Conservation (phyloP, 495 filamentous ascomycete species). For the Hypomontagnella monticulosa region DNA sequence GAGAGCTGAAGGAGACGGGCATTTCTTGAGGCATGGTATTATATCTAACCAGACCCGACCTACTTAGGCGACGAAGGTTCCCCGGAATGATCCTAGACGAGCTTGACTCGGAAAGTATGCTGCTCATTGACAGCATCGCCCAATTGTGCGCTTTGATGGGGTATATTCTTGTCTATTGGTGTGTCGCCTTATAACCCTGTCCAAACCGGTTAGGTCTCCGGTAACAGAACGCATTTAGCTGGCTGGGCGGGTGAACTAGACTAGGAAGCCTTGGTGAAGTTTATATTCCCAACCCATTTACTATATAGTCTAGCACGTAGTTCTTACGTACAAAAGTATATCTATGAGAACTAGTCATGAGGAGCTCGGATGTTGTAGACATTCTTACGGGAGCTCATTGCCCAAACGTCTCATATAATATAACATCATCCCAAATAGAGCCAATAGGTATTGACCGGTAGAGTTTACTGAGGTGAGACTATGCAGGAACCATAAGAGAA, state of each 20-base stretch:
- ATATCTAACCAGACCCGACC: neutral
- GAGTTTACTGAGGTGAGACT: no score
- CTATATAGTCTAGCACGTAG: neutral
- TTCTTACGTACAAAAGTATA: neutral
- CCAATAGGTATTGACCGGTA: no score
- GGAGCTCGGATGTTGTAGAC: no score
- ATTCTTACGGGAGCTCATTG: no score
- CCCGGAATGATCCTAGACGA: neutral
- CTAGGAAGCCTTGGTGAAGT: constrained; percentile 1
- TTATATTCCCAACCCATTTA: constrained; percentile 7
- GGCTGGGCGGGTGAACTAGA: constrained; percentile 4
- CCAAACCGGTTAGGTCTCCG: neutral
- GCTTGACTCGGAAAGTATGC: neutral
- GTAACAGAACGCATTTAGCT: neutral
- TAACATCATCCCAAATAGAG: no score
- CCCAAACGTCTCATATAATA: no score
- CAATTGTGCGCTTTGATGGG: constrained; percentile 5
- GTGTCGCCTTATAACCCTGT: neutral
- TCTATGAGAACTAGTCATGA: no score
- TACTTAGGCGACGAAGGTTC: neutral
- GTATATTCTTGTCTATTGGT: constrained; percentile 4
- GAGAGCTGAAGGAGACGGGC: constrained; percentile 10
- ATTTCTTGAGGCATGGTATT: constrained; percentile 3
- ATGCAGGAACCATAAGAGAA: neutral
- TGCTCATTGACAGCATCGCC: neutral